Evolutionary conservation across 2,329 filamentous ascomycete genomes (phyloP).

Genomic region (Fusarium sp.): DNA sequence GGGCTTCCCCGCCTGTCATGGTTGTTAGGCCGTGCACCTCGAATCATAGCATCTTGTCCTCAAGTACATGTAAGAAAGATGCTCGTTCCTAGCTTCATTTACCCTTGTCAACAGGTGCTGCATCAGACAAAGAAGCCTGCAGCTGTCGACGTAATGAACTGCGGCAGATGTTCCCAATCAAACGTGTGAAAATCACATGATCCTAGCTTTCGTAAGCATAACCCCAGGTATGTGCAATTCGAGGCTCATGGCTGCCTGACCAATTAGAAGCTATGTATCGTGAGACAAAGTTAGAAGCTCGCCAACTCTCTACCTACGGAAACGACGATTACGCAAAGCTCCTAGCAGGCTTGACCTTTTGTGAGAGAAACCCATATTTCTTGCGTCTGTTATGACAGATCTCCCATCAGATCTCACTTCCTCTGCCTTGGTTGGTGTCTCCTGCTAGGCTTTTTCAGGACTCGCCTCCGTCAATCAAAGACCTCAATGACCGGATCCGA

Average conservation of each 20-base stretch:
- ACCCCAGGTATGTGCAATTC: neutral
- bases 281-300: neutral
- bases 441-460: slow-evolving; percentile 24
- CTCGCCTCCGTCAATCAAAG: slow-evolving; percentile 19
- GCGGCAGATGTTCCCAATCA: neutral
- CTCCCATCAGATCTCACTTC: slow-evolving; percentile 41
- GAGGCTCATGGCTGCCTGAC: neutral
- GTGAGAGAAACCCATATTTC: neutral
- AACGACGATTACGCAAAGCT: neutral
- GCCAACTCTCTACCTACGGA: neutral
- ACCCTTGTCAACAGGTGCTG: slow-evolving; percentile 5
- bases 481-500: slow-evolving; percentile 13
- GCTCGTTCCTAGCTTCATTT: neutral
- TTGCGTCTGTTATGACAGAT: slow-evolving; percentile 9
- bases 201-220: neutral
- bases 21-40: slow-evolving; percentile 20
- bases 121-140: neutral
- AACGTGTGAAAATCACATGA: slow-evolving; percentile 2
- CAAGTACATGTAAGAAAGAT: neutral
- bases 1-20: slow-evolving; percentile 25
- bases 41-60: neutral
- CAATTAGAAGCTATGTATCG: neutral
- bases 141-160: slow-evolving; percentile 25
- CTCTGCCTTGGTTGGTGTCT: slow-evolving; percentile 17
- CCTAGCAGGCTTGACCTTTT: neutral